Base-by-base conservation (phyloP, 106 monocot species). In the Vanilla planifolia region DNA sequence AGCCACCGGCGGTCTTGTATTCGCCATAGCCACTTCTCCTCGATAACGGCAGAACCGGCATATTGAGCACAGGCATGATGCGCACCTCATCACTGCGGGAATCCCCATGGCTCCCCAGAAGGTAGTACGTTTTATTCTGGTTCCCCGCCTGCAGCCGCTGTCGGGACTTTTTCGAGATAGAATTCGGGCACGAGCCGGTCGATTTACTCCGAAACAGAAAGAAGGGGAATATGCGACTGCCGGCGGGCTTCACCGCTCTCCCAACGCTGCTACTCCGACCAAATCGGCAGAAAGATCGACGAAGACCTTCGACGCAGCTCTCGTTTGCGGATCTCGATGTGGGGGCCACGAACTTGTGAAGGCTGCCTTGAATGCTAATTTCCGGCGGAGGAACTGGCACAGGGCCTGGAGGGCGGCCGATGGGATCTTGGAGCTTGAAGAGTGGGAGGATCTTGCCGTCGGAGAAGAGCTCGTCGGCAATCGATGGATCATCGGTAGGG, bases 391-490 rank as follows among this genome's bases (percentile, higher is more conserved):
- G 53, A 13, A 25, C 16, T n/a, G 0, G n/a, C n/a, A 20, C 33
- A 11, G 8, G 20, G 5, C 8, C 0, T 0, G 6, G 6, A 20
- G 25, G 5, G 9, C 35, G 8, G 24, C 32, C 8, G 56, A n/a
- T 2, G 32, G 16, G 9, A n/a, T 9, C 6, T 27, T n/a, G 30
- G 27, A 16, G 16, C 35, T 57, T 57, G 57, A 35, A 57, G 57
- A 57, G 35, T 1, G 57, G 57, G 35, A 57, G 53, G 35, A 66
- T 39, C 16, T 66, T 66, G 19, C 67, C 58, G 43, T 33, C n/a
- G 46, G 57, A 68, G 67, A 57, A 56, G 58, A 68, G 58, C 56
- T 57, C 66, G 52, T 66, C 66, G 24, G 66, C 66, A 34, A 27
- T 25, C 53, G 66, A 66, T 13, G 66, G 9, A 28, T 53, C 52